Evolutionary conservation across 129 eudicot species (phyloP).

Genomic region (Tanacetum coccineum): DNA sequence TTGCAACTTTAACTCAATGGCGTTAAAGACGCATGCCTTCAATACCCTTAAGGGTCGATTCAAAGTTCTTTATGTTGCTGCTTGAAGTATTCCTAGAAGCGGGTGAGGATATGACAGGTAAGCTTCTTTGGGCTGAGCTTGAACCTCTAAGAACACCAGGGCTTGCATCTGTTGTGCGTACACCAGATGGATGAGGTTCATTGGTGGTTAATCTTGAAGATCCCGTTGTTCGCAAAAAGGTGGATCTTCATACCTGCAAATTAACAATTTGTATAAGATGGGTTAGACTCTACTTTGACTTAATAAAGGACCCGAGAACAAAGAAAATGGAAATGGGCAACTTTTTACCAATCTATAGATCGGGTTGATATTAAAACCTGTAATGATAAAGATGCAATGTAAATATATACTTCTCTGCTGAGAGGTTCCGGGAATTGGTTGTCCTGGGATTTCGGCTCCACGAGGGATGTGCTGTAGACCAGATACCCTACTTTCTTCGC

Average conservation of each 20-base stretch:
- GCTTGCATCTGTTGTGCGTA: conserved; percentile 46
- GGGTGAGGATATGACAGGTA: conserved; percentile 46
- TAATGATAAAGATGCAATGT: background rate
- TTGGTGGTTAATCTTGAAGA: conserved; percentile 54
- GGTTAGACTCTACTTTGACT: too few species aligned
- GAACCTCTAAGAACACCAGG: conserved; percentile 34
- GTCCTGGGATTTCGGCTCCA: conserved; percentile 4
- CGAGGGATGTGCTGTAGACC: background rate
- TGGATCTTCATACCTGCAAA: conserved; percentile 56
- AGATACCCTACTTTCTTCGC: background rate
- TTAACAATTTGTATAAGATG: too few species aligned
- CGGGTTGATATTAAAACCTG: too few species aligned
- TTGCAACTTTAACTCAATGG: background rate
- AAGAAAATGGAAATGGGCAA: background rate
- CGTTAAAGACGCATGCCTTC: conserved; percentile 52
- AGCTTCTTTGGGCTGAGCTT: conserved; percentile 51
- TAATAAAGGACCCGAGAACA: too few species aligned
- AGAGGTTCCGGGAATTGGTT: background rate
- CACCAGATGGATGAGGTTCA: conserved; percentile 44
- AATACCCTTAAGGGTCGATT: conserved; percentile 60
- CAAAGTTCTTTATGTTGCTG: conserved; percentile 54
- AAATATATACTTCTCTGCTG: background rate
- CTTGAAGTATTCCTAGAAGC: conserved; percentile 43
- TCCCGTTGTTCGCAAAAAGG: conserved; percentile 40
- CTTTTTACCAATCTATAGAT: too few species aligned